Evolutionary conservation across 1,284 basidiomycete genomes (phyloP), one percentile per base, ranked within the genome.

Genomic region (Cutaneotrichosporon sp.): DNA sequence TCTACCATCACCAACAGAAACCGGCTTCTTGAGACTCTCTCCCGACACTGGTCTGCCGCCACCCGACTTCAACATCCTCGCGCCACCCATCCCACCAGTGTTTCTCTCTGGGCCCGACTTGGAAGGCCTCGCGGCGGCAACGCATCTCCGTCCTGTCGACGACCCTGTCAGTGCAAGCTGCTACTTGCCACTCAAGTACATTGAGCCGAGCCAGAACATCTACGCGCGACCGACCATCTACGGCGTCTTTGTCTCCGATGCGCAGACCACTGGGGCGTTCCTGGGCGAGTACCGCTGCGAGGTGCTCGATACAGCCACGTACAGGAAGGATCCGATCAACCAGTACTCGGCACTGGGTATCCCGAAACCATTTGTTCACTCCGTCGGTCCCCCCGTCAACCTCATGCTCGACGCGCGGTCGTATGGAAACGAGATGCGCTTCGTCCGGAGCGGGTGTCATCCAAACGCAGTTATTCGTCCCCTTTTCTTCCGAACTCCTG

Each of bases 381-480:
- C 88, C 7, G 71, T 97, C 1, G 87, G 87, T 0, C 84, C 84
- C 0, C 90, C 89, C 0, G 78, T 93, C 55, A 85, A 85, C 57
- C 72, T 96, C 12, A 86, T 87, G 3, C 77, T 97, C 31, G 93
- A 97, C 63, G 81, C 87, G 0, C 77, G 93, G 14, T 78, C 82
- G n/a, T 82, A 83, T n/a, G 90, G 90, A 5, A 82, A 79, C 54
- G 81, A 86, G 54, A 80, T 81, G 0, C 78, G 89, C 16, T 97
- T 88, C 71, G 84, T 86, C 0, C 77, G 93, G 39, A 87, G 80
- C 50, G 89, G 90, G 0, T 97, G 93, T 71, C 80, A 86, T 60
- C 91, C 92, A 8, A 97, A 97, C 64, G 89, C 86, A 0, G 87
- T 93, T 4, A 70, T 97, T 11, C 78, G 88, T 1, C 90, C 90